Conservation (phyloP, 108 stramenopile species). For the Stephanodiscus triporus region DNA sequence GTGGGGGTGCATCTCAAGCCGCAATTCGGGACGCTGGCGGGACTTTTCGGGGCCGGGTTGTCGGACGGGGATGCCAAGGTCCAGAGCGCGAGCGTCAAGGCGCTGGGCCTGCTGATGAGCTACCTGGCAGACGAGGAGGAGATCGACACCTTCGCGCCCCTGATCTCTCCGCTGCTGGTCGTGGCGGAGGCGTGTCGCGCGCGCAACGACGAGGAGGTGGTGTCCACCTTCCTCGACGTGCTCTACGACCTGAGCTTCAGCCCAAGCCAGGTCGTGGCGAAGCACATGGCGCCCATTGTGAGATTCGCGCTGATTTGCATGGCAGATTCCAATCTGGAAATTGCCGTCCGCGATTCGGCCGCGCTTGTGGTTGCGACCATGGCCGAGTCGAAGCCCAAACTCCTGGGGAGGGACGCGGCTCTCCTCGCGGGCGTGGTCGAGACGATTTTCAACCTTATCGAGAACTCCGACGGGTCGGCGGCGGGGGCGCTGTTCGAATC, state of each 20-base stretch:
- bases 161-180: constrained; percentile 79
- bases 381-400: constrained; percentile 93
- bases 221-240: constrained; percentile 84
- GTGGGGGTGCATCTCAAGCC: constrained; percentile 81
- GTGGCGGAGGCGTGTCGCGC: constrained; percentile 77
- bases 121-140: constrained; percentile 78
- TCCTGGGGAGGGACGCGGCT: constrained; percentile 82
- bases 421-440: constrained; percentile 71
- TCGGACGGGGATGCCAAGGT: constrained; percentile 69
- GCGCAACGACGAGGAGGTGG: constrained; percentile 76
- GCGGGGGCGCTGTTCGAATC: constrained; percentile 95
- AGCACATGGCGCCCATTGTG: constrained; percentile 70
- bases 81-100: constrained; percentile 83
- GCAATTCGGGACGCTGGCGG: constrained; percentile 76
- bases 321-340: constrained; percentile 72
- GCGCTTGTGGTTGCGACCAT: constrained; percentile 91
- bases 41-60: constrained; percentile 79
- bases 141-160: constrained; percentile 70
- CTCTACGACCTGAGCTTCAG: constrained; percentile 85
- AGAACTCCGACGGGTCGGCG: constrained; percentile 83
- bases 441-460: constrained; percentile 88
- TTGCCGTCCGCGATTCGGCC: constrained; percentile 86
- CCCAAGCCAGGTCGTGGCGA: constrained; percentile 57
- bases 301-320: constrained; percentile 71
- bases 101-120: constrained; percentile 77